These are phyloP conservation scores for Pseudogymnoascus sp. DNA, from an alignment of 2,329 filamentous ascomycete species.

Conservation along the genomic window DNA sequence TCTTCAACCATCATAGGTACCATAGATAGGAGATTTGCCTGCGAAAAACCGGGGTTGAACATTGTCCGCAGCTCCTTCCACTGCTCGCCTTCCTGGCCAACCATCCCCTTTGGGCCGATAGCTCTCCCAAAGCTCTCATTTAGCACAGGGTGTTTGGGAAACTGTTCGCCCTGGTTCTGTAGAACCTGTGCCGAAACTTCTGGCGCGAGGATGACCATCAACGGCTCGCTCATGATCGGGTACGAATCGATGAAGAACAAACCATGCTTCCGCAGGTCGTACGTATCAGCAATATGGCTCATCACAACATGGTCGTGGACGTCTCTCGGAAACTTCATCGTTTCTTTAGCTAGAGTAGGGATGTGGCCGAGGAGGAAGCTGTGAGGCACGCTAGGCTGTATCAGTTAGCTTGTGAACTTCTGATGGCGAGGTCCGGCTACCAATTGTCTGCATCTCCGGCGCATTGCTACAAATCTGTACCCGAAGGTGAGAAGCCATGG, in stretches of 20 bases:
- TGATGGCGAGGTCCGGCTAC: neutral
- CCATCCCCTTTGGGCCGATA: neutral
- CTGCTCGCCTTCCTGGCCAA: constrained; percentile 11
- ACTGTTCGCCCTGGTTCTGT: constrained; percentile 9
- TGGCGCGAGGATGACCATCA: constrained; percentile 11
- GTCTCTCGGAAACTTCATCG: constrained; percentile 4
- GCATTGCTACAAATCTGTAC: neutral
- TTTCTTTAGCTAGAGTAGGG: neutral
- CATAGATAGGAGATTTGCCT: constrained; percentile 9
- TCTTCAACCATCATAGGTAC: constrained; percentile 14
- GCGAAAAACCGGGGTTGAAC: constrained; percentile 15
- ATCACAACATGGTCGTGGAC: constrained; percentile 4
- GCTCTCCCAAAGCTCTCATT: neutral
- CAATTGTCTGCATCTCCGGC: neutral
- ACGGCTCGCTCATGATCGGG: constrained; percentile 10
- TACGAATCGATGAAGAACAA: constrained; percentile 15
- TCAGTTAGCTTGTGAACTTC: neutral
- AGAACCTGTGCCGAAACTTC: constrained; percentile 10
- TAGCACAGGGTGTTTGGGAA: constrained; percentile 9
- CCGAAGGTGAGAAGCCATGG: constrained; percentile 8
- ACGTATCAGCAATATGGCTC: neutral
- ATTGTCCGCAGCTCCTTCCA: constrained; percentile 13
- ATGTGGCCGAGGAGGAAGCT: neutral
- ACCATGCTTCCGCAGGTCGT: constrained; percentile 15
- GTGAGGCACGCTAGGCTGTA: constrained; percentile 8